These are phyloP conservation scores for Morella rubra DNA, from an alignment of 306 rosid species.

Conservation along the genomic window DNA sequence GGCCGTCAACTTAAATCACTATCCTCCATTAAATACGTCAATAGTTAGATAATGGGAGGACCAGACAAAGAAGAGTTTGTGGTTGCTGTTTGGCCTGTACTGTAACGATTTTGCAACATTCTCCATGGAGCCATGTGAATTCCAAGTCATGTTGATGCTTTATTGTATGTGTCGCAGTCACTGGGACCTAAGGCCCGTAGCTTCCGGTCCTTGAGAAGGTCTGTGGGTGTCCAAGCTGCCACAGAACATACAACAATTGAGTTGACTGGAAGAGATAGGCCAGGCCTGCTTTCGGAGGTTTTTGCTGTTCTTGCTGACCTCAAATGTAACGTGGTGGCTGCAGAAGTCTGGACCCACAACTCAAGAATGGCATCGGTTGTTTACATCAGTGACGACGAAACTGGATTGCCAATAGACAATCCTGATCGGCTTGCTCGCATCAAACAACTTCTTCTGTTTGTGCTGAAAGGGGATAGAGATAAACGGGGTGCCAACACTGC, in stretches of 20 bases:
- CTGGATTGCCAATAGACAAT: slow-evolving; percentile 58
- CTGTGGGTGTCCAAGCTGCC: slow-evolving; percentile 89
- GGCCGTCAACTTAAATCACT: slow-evolving; percentile 2
- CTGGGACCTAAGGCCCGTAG: slow-evolving; percentile 77
- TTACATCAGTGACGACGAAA: slow-evolving; percentile 65
- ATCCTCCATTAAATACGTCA: slow-evolving; percentile 12
- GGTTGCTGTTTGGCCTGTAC: slow-evolving; percentile 14
- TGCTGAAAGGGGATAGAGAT: slow-evolving; percentile 81
- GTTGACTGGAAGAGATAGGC: slow-evolving; percentile 88
- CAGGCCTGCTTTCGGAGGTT: slow-evolving; percentile 93
- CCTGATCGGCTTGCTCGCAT: slow-evolving; percentile 64
- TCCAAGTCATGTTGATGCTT: slow-evolving; percentile 16
- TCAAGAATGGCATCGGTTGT: slow-evolving; percentile 97
- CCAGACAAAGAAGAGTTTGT: slow-evolving; percentile 18
- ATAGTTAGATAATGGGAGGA: slow-evolving; percentile 22
- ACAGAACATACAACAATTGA: slow-evolving; percentile 77
- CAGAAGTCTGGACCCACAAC: slow-evolving; percentile 99
- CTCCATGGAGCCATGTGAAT: slow-evolving; percentile 15
- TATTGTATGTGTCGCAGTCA: slow-evolving; percentile 50
- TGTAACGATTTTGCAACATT: not conserved
- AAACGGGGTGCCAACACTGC: slow-evolving; percentile 84
- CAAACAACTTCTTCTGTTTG: slow-evolving; percentile 71
- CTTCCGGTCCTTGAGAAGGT: slow-evolving; percentile 78
- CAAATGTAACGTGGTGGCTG: slow-evolving; percentile 94
- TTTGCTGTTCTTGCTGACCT: slow-evolving; percentile 93